phyloP scores from a whole-genome alignment of 495 filamentous ascomycete species.

The Schizothecium vesticola region DNA sequence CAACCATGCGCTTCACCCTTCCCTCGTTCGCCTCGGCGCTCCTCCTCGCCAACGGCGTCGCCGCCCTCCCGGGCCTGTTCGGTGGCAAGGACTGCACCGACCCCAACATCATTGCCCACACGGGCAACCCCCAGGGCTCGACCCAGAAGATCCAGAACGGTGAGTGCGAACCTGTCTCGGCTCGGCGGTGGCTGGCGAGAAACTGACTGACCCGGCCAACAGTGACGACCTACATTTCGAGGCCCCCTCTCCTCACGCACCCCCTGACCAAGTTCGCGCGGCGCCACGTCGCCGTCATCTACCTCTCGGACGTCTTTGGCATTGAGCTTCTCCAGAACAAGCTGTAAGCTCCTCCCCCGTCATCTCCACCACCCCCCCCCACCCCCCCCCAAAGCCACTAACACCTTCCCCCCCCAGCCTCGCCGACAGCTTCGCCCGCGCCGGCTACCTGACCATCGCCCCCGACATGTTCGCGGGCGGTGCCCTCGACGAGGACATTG shows the following conservation, averaged over 20 bases:
- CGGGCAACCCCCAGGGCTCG: neutral
- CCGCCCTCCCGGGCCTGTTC: conserved; percentile 13
- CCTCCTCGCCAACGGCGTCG: neutral
- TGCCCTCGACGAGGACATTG: conserved; percentile 39
- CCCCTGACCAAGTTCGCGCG: neutral
- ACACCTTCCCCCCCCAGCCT: conserved; percentile 30
- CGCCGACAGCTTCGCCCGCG: conserved; percentile 68
- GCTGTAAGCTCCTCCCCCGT: conserved; percentile 38
- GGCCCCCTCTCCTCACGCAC: neutral
- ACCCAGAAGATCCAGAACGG: neutral
- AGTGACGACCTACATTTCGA: neutral
- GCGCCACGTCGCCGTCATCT: conserved; percentile 33
- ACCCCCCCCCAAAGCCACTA: no score
- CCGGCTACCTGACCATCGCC: conserved; percentile 67
- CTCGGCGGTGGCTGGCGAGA: neutral
- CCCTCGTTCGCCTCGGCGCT: neutral
- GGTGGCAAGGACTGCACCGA: conserved; percentile 32
- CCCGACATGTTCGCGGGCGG: conserved; percentile 71
- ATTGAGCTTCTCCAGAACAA: conserved; percentile 56
- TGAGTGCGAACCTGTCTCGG: neutral
- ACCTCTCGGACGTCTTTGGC: conserved; percentile 58
- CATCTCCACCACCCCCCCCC: neutral
- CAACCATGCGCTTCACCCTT: neutral
- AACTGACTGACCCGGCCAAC: neutral
- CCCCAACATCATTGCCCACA: conserved; percentile 10